phyloP scores from a whole-genome alignment of 164 flowering plant genomes.

The Stephania yunnanensis region DNA sequence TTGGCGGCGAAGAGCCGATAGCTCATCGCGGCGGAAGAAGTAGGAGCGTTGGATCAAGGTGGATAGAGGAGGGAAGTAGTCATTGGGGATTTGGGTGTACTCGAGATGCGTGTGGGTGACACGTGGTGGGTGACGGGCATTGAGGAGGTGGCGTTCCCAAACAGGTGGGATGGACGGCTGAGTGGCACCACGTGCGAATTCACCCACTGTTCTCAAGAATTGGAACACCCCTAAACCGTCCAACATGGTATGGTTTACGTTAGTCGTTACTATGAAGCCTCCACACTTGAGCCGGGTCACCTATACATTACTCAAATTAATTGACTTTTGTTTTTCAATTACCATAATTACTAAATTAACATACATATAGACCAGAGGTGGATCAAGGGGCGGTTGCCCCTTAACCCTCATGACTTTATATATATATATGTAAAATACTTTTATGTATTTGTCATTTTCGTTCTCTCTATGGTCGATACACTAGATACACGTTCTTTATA shows the following conservation, averaged over 20 bases:
- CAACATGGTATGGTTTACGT: constrained; percentile 32
- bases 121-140: constrained; percentile 31
- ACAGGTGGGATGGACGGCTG: constrained; percentile 36
- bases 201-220: constrained; percentile 34
- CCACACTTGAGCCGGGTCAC: constrained; percentile 19
- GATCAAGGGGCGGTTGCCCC: too few species aligned
- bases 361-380: too few species aligned
- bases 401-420: too few species aligned
- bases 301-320: background rate
- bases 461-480: too few species aligned
- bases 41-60: constrained; percentile 30
- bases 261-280: constrained; percentile 13
- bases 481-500: too few species aligned
- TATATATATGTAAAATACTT: background rate
- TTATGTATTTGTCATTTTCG: too few species aligned
- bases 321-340: background rate
- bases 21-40: constrained; percentile 31
- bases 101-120: constrained; percentile 34
- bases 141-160: constrained; percentile 37
- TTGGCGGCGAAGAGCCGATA: constrained; percentile 17
- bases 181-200: constrained; percentile 34
- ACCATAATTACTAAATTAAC: background rate
- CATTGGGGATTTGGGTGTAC: constrained; percentile 22
- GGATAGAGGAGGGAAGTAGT: constrained; percentile 11
- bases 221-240: constrained; percentile 34